Evolutionary conservation across 2,329 filamentous ascomycete genomes (phyloP).

Genomic region (Verticillium longisporum): DNA sequence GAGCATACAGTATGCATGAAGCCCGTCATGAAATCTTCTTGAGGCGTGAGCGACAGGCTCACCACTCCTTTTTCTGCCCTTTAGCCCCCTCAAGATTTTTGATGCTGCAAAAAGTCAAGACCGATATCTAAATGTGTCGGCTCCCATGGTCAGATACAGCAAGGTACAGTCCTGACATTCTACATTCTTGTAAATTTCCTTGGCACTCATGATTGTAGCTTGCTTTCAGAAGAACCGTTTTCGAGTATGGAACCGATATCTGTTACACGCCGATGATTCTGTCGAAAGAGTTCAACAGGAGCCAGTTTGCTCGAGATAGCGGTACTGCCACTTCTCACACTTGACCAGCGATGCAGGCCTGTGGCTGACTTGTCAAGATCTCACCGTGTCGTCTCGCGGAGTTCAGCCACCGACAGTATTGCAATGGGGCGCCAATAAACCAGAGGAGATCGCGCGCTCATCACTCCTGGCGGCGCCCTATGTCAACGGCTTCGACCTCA

Average conservation of each 20-base stretch:
- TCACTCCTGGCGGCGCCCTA: conserved; percentile 54
- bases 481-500: conserved; percentile 60
- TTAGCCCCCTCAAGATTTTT: conserved; percentile 53
- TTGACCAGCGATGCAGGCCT: background rate
- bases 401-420: conserved; percentile 54
- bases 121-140: conserved; percentile 50
- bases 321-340: conserved; percentile 27
- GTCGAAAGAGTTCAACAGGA: conserved; percentile 63
- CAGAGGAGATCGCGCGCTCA: conserved; percentile 56
- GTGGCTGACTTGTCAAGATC: conserved; percentile 31
- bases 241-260: conserved; percentile 57
- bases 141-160: conserved; percentile 64
- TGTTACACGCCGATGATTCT: conserved; percentile 69
- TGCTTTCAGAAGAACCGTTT: conserved; percentile 61
- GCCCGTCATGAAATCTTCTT: background rate
- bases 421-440: conserved; percentile 59
- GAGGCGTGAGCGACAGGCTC: background rate
- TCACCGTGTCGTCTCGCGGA: conserved; percentile 49
- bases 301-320: conserved; percentile 50
- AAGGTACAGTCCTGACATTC: conserved; percentile 29
- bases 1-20: background rate
- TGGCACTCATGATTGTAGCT: conserved; percentile 34
- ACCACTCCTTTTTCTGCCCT: background rate
- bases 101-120: conserved; percentile 43
- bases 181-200: background rate